Percentiles rank a stretch among this genome's conserved stretches.
Conservation (phyloP, 768 basidiomycete genomes). For the Cystobasidium onofrii region DNA sequence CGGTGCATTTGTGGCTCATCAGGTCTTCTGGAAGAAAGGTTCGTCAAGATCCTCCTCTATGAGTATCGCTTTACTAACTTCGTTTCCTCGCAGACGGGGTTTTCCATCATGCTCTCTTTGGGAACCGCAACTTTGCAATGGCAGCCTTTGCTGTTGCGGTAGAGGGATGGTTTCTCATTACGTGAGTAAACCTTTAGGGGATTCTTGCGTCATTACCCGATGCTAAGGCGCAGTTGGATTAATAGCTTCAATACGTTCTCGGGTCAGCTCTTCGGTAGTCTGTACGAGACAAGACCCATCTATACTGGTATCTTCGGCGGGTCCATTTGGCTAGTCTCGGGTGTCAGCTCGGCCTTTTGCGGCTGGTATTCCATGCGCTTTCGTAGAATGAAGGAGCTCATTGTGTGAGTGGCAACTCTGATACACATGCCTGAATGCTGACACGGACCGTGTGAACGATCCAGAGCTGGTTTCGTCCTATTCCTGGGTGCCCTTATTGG, state of each 20-base stretch:
- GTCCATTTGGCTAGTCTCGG: neutral
- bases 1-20: neutral
- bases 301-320: neutral
- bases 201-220: neutral
- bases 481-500: slow-evolving; percentile 4
- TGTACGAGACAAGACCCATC: slow-evolving; percentile 7
- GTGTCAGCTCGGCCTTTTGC: neutral
- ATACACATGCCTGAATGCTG: neutral
- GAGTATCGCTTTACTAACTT: neutral
- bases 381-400: slow-evolving; percentile 4
- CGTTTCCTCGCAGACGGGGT: neutral
- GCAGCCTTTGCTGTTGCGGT: neutral
- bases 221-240: neutral
- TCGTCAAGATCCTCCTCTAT: neutral
- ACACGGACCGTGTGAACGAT: neutral
- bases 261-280: neutral
- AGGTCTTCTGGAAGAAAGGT: slow-evolving; percentile 19
- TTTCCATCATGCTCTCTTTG: slow-evolving; percentile 6
- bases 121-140: neutral
- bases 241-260: neutral
- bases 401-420: too few relatives aligned
- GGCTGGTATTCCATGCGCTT: slow-evolving; percentile 2
- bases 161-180: slow-evolving; percentile 9
- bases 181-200: neutral
- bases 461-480: neutral